phyloP scores from a whole-genome alignment of 2,329 filamentous ascomycete genomes.

The Colletotrichum plurivorum region DNA sequence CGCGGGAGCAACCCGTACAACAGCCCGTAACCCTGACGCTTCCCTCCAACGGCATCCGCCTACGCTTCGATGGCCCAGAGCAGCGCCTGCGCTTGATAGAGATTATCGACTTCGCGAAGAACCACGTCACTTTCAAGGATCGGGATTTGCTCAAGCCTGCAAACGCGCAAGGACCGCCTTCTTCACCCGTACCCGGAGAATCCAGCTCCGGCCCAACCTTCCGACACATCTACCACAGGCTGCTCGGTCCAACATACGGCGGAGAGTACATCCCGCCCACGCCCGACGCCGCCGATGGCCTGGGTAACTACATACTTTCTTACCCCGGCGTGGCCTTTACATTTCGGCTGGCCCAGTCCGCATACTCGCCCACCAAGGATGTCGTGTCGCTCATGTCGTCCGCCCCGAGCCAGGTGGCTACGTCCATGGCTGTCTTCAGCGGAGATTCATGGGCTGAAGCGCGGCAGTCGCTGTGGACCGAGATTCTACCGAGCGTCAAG shows the following conservation, averaged over 20 bases:
- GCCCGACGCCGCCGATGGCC: slow-evolving; percentile 62
- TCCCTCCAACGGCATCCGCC: slow-evolving; percentile 86
- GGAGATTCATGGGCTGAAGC: slow-evolving; percentile 93
- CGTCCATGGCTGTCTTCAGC: slow-evolving; percentile 90
- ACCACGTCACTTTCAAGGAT: slow-evolving; percentile 83
- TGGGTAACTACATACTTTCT: slow-evolving; percentile 89
- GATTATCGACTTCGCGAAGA: slow-evolving; percentile 90
- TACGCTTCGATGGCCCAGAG: slow-evolving; percentile 94
- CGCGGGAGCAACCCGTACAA: slow-evolving; percentile 79
- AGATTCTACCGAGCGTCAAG: slow-evolving; percentile 80
- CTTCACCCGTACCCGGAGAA: slow-evolving; percentile 47
- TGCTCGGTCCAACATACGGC: slow-evolving; percentile 94
- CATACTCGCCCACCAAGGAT: slow-evolving; percentile 83
- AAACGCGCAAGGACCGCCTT: slow-evolving; percentile 50
- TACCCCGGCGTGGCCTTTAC: slow-evolving; percentile 96
- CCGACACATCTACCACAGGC: slow-evolving; percentile 89
- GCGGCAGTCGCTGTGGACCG: slow-evolving; percentile 82
- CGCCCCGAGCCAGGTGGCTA: slow-evolving; percentile 82
- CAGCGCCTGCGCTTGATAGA: slow-evolving; percentile 93
- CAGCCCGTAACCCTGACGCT: slow-evolving; percentile 83
- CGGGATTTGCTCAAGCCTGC: slow-evolving; percentile 81
- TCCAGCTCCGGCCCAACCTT: slow-evolving; percentile 78
- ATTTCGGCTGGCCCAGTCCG: slow-evolving; percentile 81
- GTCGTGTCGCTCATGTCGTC: slow-evolving; percentile 86
- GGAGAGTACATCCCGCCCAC: slow-evolving; percentile 87